phyloP scores from a whole-genome alignment of 2,329 filamentous ascomycete genomes.

The Thermomyces lanuginosus region DNA sequence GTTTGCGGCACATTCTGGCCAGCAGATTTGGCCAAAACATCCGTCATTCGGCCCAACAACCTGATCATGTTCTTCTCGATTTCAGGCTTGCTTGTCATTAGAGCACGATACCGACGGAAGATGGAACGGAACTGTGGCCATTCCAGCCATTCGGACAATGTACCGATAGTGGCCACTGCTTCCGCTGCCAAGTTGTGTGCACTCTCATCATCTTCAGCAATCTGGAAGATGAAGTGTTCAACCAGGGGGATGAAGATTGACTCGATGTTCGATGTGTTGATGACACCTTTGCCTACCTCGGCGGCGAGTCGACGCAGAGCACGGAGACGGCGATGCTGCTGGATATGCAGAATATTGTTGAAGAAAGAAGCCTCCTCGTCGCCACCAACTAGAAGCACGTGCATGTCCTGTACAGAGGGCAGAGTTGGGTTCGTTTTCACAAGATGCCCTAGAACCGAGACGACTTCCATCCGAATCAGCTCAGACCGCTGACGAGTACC shows the following conservation, averaged over 20 bases:
- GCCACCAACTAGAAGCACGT: constrained; percentile 48
- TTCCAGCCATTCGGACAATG: constrained; percentile 58
- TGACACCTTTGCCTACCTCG: constrained; percentile 45
- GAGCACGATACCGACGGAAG: constrained; percentile 67
- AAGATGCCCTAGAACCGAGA: constrained; percentile 63
- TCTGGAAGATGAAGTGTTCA: constrained; percentile 85
- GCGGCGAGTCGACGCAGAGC: constrained; percentile 62
- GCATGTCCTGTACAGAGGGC: constrained; percentile 57
- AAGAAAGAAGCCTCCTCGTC: constrained; percentile 82
- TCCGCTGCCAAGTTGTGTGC: constrained; percentile 75
- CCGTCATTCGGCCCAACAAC: constrained; percentile 64
- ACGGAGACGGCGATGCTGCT: constrained; percentile 68
- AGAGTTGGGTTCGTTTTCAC: constrained; percentile 55
- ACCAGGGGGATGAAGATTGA: constrained; percentile 81
- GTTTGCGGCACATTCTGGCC: background rate
- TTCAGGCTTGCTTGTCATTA: constrained; percentile 64
- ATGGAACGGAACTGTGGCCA: constrained; percentile 84
- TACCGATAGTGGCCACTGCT: constrained; percentile 63
- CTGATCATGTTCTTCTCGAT: constrained; percentile 73
- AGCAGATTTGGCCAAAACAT: constrained; percentile 39
- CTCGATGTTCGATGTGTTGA: constrained; percentile 63
- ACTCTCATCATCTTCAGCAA: constrained; percentile 52
- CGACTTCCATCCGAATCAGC: constrained; percentile 65
- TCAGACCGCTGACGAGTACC: constrained; percentile 68
- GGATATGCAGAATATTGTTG: constrained; percentile 78